A percentile compares a stretch with the other conserved stretches of the same genome.
phyloP scores from a whole-genome alignment of 768 basidiomycete genomes.

The Neoboletus subvelutipes region DNA sequence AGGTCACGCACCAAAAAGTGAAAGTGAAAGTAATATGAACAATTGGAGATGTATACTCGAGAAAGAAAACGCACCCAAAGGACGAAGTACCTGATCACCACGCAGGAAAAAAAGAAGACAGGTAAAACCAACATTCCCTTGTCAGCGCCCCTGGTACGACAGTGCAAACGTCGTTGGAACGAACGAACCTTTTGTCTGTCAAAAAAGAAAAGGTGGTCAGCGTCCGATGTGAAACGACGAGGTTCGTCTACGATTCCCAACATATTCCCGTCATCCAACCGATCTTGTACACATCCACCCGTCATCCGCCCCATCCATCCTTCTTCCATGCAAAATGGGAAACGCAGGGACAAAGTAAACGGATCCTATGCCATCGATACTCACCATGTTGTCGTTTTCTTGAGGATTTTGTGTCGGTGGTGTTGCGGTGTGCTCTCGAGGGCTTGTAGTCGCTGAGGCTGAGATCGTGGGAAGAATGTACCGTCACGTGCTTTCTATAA shows the following conservation, averaged over 20 bases:
- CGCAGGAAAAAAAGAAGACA: neutral
- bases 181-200: constrained; percentile 88
- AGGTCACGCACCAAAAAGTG: neutral
- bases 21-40: neutral
- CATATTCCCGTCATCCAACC: constrained; percentile 35
- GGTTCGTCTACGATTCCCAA: neutral
- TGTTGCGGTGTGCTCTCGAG: constrained; percentile 4
- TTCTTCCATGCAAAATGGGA: constrained; percentile 11
- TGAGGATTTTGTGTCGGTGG: constrained; percentile 29
- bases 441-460: constrained; percentile 9
- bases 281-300: constrained; percentile 16
- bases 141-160: constrained; percentile 13
- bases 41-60: neutral
- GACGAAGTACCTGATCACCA: constrained; percentile 84
- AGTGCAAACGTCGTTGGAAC: neutral
- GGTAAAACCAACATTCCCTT: neutral
- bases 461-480: constrained; percentile 20
- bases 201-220: constrained; percentile 27
- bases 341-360: neutral
- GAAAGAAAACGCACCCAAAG: constrained; percentile 68
- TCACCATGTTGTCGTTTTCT: constrained; percentile 48
- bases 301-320: constrained; percentile 20
- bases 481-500: constrained; percentile 1
- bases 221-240: neutral
- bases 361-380: constrained; percentile 25